A percentile compares a stretch with the other conserved stretches of the same genome.
phyloP scores from a whole-genome alignment of 495 filamentous ascomycete species.

The Aspergillus taichungensis region DNA sequence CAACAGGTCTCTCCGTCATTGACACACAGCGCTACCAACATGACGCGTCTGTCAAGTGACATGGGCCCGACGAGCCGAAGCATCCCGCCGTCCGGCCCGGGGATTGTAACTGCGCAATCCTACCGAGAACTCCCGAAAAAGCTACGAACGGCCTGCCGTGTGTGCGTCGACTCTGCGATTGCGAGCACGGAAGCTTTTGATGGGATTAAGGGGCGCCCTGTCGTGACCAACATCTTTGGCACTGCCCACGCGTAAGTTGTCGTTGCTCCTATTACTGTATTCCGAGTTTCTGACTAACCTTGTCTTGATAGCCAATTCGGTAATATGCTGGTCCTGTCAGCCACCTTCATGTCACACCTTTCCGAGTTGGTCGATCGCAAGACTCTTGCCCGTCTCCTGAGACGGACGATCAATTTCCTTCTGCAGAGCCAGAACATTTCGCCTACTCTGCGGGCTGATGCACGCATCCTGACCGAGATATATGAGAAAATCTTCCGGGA shows the following conservation, averaged over 20 bases:
- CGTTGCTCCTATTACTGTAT: neutral
- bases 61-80: constrained; percentile 16
- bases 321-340: constrained; percentile 81
- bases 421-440: constrained; percentile 51
- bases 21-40: constrained; percentile 16
- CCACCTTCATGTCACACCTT: constrained; percentile 58
- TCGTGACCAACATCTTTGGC: constrained; percentile 91
- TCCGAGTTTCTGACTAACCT: constrained; percentile 1
- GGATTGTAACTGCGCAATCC: constrained; percentile 2
- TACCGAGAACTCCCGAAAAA: constrained; percentile 27
- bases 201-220: constrained; percentile 54
- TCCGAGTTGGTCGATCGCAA: constrained; percentile 39
- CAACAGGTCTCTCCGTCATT: constrained; percentile 26
- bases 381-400: constrained; percentile 39
- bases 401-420: constrained; percentile 65
- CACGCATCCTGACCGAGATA: constrained; percentile 55
- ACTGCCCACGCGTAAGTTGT: constrained; percentile 89
- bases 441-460: constrained; percentile 57
- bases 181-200: constrained; percentile 82
- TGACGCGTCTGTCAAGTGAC: constrained; percentile 30
- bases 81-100: constrained; percentile 1
- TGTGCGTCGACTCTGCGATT: constrained; percentile 68
- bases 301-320: constrained; percentile 73
- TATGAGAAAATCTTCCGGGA: constrained; percentile 43
- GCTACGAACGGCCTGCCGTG: constrained; percentile 41